These are phyloP conservation scores for Solanum lycopersicoides DNA, from an alignment of 257 asterid genomes.

Conservation along the genomic window DNA sequence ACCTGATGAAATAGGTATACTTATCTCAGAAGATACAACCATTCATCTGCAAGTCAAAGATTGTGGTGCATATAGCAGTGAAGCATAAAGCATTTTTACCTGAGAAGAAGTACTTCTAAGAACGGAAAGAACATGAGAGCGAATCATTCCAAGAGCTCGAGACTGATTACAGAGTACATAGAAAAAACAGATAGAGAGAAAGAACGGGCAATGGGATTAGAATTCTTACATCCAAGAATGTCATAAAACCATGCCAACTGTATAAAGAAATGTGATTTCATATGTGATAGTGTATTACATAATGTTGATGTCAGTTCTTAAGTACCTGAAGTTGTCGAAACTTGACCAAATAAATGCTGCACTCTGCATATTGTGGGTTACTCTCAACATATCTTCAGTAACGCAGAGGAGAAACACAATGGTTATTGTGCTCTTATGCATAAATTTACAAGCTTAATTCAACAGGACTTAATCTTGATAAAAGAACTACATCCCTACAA, in stretches of 20 bases:
- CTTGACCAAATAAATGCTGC: slow-evolving; percentile 95
- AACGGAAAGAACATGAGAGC: slow-evolving; percentile 80
- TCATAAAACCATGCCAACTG: background rate
- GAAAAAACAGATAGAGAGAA: background rate
- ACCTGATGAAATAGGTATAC: slow-evolving; percentile 34
- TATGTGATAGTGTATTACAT: background rate
- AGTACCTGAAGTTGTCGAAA: slow-evolving; percentile 98
- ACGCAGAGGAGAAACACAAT: slow-evolving; percentile 4
- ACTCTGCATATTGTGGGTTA: slow-evolving; percentile 97
- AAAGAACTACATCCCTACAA: background rate
- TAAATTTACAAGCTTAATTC: background rate
- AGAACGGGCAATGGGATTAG: background rate
- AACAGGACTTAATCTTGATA: background rate
- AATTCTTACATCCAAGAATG: background rate
- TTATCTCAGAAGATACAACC: background rate
- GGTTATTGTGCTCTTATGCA: background rate
- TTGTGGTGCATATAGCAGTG: slow-evolving; percentile 1
- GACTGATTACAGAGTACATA: slow-evolving; percentile 36
- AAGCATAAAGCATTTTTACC: slow-evolving; percentile 33
- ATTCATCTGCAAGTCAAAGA: slow-evolving; percentile 4
- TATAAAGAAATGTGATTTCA: background rate
- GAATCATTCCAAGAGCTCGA: slow-evolving; percentile 95
- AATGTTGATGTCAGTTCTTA: background rate
- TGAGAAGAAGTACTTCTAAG: slow-evolving; percentile 86
- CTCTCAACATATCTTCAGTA: slow-evolving; percentile 79